A percentile compares a stretch with the other conserved stretches of the same genome.
Evolutionary conservation across 495 filamentous ascomycete species (phyloP).

Genomic region (Tuber umbilicatum): DNA sequence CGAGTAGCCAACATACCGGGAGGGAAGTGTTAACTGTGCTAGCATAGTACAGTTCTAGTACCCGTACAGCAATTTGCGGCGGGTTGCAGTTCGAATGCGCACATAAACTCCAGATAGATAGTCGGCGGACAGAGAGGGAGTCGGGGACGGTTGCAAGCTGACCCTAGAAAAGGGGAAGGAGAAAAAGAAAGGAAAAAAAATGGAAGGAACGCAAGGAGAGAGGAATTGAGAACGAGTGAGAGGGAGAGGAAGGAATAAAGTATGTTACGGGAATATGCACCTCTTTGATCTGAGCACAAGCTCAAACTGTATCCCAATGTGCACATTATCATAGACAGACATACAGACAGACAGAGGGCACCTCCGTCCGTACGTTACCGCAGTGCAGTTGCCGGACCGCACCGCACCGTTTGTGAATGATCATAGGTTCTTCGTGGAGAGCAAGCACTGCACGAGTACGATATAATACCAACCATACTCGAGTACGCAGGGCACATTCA

Average conservation of each 20-base stretch:
- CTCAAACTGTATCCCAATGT: background rate
- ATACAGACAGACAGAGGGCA: background rate
- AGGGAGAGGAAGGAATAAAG: background rate
- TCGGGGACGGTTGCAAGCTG: background rate
- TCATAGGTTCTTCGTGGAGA: background rate
- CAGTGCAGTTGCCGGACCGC: background rate
- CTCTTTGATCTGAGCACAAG: background rate
- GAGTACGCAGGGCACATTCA: background rate
- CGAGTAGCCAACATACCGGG: background rate
- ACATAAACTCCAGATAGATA: background rate
- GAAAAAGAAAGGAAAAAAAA: background rate
- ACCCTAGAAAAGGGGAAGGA: background rate
- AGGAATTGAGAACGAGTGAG: background rate
- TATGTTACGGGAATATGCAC: background rate
- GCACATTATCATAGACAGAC: background rate
- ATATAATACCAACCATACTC: background rate
- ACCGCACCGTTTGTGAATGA: background rate
- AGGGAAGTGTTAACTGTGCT: background rate
- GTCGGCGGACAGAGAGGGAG: background rate
- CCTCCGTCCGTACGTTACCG: background rate
- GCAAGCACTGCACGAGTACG: background rate
- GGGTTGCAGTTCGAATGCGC: background rate
- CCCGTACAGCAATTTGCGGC: background rate
- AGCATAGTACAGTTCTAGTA: too few species aligned
- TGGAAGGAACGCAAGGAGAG: background rate